Percentiles rank a stretch among this genome's conserved stretches.
These are phyloP conservation scores for Talaromyces sp. DNA, from an alignment of 2,329 filamentous ascomycete genomes.

Conservation along the genomic window DNA sequence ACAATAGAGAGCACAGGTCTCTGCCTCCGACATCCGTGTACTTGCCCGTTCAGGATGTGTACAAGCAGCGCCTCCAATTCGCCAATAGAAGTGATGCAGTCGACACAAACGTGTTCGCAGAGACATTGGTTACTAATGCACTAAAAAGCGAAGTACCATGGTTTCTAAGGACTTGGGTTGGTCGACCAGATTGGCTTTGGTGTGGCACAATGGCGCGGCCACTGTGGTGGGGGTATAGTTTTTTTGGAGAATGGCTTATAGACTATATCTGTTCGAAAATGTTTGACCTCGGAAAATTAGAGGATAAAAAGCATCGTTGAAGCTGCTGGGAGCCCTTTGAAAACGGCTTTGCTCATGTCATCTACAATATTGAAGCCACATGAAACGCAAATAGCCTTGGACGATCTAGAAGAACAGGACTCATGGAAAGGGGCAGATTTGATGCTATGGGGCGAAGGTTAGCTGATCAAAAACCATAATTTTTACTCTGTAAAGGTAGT, in stretches of 20 bases:
- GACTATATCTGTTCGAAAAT: constrained; percentile 4
- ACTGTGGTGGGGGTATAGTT: constrained; percentile 3
- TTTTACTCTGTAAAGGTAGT: background rate
- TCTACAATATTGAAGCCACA: background rate
- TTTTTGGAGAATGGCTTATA: constrained; percentile 5
- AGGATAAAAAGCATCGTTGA: background rate
- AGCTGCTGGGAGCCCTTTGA: background rate
- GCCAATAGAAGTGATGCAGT: constrained; percentile 4
- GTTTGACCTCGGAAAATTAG: background rate
- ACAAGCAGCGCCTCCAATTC: background rate
- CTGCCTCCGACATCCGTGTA: background rate
- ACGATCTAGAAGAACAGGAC: background rate
- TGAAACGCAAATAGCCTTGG: background rate
- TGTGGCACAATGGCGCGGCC: constrained; percentile 4
- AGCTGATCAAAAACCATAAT: background rate
- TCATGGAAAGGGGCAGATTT: background rate
- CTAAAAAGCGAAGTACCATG: background rate
- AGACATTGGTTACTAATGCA: background rate
- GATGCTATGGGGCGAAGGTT: background rate
- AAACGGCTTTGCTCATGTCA: background rate
- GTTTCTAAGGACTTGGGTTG: background rate
- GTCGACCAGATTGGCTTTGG: constrained; percentile 4
- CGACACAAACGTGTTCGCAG: background rate
- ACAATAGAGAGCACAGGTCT: constrained; percentile 4
- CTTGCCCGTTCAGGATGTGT: background rate